These are phyloP conservation scores for Saksenaea oblongispora DNA, from an alignment of 371 early-diverging fungal species.

Conservation along the genomic window DNA sequence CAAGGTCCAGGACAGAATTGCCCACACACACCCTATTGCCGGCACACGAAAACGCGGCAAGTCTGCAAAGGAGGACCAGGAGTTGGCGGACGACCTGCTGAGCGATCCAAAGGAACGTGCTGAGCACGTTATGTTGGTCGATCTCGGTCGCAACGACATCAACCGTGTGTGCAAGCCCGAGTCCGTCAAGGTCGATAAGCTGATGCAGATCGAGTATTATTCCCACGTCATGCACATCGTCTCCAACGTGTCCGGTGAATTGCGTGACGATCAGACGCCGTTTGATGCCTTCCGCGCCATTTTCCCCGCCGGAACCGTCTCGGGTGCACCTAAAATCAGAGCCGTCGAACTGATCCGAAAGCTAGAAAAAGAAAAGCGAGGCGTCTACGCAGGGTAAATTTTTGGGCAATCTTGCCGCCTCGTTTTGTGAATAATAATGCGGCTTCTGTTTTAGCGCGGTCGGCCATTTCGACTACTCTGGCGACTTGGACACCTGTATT, in stretches of 20 bases:
- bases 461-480: slow-evolving; percentile 93
- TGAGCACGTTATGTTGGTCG: slow-evolving; percentile 98
- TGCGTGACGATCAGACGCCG: slow-evolving; percentile 85
- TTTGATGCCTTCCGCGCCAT: slow-evolving; percentile 96
- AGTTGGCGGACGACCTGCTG: slow-evolving; percentile 81
- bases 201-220: slow-evolving; percentile 96
- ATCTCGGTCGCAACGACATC: slow-evolving; percentile 95
- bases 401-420: neutral
- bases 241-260: slow-evolving; percentile 85
- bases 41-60: slow-evolving; percentile 93
- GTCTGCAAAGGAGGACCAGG: slow-evolving; percentile 80
- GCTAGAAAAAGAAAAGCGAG: slow-evolving; percentile 89
- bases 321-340: slow-evolving; percentile 96
- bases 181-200: slow-evolving; percentile 89
- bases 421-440: neutral
- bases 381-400: slow-evolving; percentile 88
- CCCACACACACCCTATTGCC: slow-evolving; percentile 95
- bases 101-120: slow-evolving; percentile 92
- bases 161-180: slow-evolving; percentile 93
- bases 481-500: slow-evolving; percentile 94
- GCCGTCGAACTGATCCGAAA: slow-evolving; percentile 94
- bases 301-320: slow-evolving; percentile 97
- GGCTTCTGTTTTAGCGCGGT: slow-evolving; percentile 55
- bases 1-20: slow-evolving; percentile 84
- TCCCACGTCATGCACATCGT: slow-evolving; percentile 99